Base-by-base conservation (phyloP, 768 basidiomycete genomes). In the Suillus bovinus region DNA sequence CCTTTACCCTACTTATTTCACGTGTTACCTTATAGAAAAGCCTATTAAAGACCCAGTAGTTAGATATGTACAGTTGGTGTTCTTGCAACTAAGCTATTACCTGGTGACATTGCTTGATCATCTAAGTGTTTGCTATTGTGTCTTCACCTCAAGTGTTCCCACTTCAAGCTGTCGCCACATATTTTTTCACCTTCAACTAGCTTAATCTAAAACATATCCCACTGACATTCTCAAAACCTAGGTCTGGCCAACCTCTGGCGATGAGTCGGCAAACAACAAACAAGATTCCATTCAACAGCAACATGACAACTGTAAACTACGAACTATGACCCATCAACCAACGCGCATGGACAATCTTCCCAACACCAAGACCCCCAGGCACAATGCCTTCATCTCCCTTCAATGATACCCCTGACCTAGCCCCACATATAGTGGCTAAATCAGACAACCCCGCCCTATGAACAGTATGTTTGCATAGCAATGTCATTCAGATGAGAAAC, bases 391-490 rank as follows among this genome's bases (percentile, higher is more conserved):
- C 5, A 5, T 16, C 38, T 0, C 16, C 38, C 16, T 39, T 16
- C 6, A 16, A 39, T 6, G 16, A 39, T 6, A 39, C 38, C 5
- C 41, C 41, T 9, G 41, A 42, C 1, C 7, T 10, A 9, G 8
- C 41, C 5, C 7, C 41, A 0, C 1, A 1, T 2, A 8, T 8
- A 9, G 41, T 42, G 2, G 2, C 20, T 9, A n/a, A 4, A 9
- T 42, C 20, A 3, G 41, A 42, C 6, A 42, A 7, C 0, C 11
- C 42, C 9, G 42, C 10, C 20, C 42, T 42, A 1, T 3, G 42
- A 9, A n/a, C 42, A 0, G n/a, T 42, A 2, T n/a, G n/a, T 2
- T 42, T n/a, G 0, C n/a, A 4, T 2, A n/a, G n/a, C 4, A n/a
- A 42, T 10, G 42, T n/a, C 1, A 4, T 42, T n/a, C 9, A 4